Base-by-base conservation (phyloP, 2,329 filamentous ascomycete genomes). In the Epichloe typhina region DNA sequence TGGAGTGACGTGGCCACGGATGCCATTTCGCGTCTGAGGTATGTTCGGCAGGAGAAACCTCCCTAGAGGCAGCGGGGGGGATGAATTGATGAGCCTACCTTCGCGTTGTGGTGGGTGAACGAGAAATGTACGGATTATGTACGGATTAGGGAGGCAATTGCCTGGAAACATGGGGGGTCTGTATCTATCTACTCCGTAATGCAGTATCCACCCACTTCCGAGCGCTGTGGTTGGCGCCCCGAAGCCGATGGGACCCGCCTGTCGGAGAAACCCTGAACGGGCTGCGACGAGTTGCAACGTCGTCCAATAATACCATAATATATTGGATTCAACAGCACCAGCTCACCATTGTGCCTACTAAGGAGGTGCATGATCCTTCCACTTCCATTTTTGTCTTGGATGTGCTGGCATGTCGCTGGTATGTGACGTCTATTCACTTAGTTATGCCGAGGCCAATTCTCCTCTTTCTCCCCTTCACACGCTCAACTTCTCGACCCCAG, bases 1-100 rank as follows among this genome's bases (percentile, higher is more conserved):
- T 67, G 69, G 36, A 76, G 63, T 3, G 67, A 65, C 23, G 70
- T 63, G 40, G 65, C 65, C 47, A 73, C 58, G 6, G 67, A 68
- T 21, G 68, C 62, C 69, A 45, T 49, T 15, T 7, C 40, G 31
- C 31, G 17, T 3, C 13, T 41, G n/a, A 39, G 5, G 21, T 33
- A 23, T 40, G 13, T 12, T 35, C 3, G 5, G 17, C 11, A 6
- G 40, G 21, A 12, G 17, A 11, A 3, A 21, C n/a, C 9, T 15
- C 37, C 23, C 23, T 12, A 4, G 2, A 11, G 17, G 5, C 36
- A 9, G 4, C 15, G 5, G 23, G n/a, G 4, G 23, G 44, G 39
- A 19, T n/a, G 17, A 21, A 11, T 12, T 12, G 17, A 11, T 17
- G 39, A 17, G n/a, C 9, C 9, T n/a, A 2, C 7, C 9, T 21